A percentile compares a stretch with the other conserved stretches of the same genome.
Evolutionary conservation across 352 stramenopile genomes (phyloP).

Genomic region (Pythium coloratum): DNA sequence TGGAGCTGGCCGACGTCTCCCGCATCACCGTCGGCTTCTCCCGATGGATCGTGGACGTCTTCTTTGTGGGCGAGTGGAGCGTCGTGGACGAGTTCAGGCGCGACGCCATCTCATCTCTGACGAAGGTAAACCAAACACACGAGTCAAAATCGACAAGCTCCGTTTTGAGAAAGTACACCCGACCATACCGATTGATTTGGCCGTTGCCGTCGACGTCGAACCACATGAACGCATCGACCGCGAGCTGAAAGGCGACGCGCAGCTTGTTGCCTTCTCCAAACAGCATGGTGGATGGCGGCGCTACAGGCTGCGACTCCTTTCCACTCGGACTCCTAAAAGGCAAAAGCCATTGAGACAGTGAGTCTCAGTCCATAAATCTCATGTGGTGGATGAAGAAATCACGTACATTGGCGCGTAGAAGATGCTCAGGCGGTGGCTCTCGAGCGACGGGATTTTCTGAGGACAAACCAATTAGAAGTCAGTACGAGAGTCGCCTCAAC

Average conservation of each 20-base stretch:
- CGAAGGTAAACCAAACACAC: background rate
- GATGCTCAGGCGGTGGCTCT: constrained; percentile 70
- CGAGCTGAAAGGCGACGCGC: constrained; percentile 75
- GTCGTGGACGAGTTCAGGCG: constrained; percentile 62
- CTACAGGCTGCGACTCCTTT: constrained; percentile 1
- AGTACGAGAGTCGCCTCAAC: background rate
- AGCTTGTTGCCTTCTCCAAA: constrained; percentile 87
- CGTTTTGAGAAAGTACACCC: too few species aligned
- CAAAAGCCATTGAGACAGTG: background rate
- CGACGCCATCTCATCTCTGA: constrained; percentile 59
- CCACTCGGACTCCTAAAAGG: constrained; percentile 21
- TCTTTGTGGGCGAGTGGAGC: constrained; percentile 80
- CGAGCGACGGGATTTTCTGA: constrained; percentile 78
- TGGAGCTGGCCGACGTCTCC: constrained; percentile 29
- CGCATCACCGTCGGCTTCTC: constrained; percentile 17
- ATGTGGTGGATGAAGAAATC: too few species aligned
- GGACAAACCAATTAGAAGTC: background rate
- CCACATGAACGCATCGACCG: constrained; percentile 82
- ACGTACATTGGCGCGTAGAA: constrained; percentile 78
- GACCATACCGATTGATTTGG: constrained; percentile 63
- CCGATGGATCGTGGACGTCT: constrained; percentile 42
- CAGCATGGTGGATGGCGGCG: constrained; percentile 35
- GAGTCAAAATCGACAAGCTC: background rate
- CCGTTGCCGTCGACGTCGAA: constrained; percentile 83
- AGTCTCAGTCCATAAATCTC: background rate